A percentile compares a stretch with the other conserved stretches of the same genome.
These are phyloP conservation scores for Angomonas ambiguus DNA, from an alignment of 208 protist genomes.

Conservation along the genomic window DNA sequence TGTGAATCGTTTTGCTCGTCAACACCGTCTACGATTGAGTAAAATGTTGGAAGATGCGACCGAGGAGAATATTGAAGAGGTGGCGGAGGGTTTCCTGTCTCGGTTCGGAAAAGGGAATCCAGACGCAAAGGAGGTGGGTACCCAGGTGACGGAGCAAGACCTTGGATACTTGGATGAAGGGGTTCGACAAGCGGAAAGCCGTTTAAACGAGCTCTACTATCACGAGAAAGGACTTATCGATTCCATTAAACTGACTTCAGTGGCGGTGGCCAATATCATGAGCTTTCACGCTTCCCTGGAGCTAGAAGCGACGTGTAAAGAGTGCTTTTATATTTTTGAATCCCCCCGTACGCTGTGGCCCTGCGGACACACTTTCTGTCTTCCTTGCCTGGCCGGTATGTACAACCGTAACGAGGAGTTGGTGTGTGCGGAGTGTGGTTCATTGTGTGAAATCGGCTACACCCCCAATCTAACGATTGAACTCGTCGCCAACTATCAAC, in stretches of 20 bases:
- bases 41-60: constrained; percentile 6
- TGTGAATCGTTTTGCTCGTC: constrained; percentile 56
- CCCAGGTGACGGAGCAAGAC: constrained; percentile 66
- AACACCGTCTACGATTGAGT: constrained; percentile 26
- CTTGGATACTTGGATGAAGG: constrained; percentile 68
- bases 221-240: constrained; percentile 58
- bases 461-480: constrained; percentile 79
- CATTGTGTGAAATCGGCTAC: constrained; percentile 75
- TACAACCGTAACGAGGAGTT: constrained; percentile 71
- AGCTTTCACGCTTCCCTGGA: constrained; percentile 81
- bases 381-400: constrained; percentile 66
- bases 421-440: constrained; percentile 84
- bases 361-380: constrained; percentile 87
- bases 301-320: constrained; percentile 82
- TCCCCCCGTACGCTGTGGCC: constrained; percentile 81
- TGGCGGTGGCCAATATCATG: constrained; percentile 76
- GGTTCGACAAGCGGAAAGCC: constrained; percentile 43
- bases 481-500: constrained; percentile 74
- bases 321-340: constrained; percentile 85
- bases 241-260: constrained; percentile 50
- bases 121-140: constrained; percentile 34
- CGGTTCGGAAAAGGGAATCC: constrained; percentile 45
- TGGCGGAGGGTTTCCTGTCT: constrained; percentile 47
- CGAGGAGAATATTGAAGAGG: constrained; percentile 17
- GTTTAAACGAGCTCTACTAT: constrained; percentile 66